Evolutionary conservation across 2,329 filamentous ascomycete genomes (phyloP).

Genomic region (Acrocalymma vagum): DNA sequence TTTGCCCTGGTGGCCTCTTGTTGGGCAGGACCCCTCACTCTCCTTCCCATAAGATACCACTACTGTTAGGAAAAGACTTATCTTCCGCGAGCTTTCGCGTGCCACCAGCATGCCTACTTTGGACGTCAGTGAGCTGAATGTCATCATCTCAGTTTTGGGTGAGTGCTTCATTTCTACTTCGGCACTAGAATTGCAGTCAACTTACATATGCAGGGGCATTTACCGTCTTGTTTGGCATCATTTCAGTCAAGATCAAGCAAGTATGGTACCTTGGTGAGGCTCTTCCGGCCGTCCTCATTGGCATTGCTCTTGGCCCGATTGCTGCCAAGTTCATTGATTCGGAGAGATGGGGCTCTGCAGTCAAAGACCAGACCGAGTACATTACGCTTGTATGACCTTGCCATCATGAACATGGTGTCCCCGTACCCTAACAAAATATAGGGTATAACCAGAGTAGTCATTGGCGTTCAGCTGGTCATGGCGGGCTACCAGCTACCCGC

Average conservation of each 20-base stretch:
- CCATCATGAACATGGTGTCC: background rate
- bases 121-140: slow-evolving; percentile 62
- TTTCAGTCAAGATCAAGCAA: slow-evolving; percentile 61
- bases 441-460: slow-evolving; percentile 64
- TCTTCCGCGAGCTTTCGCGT: no score
- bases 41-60: no score
- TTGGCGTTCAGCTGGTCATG: slow-evolving; percentile 68
- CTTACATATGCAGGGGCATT: slow-evolving; percentile 57
- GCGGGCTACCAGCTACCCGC: slow-evolving; percentile 68
- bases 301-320: slow-evolving; percentile 62
- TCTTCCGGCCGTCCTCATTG: slow-evolving; percentile 59
- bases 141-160: slow-evolving; percentile 59
- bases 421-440: slow-evolving; percentile 11
- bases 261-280: slow-evolving; percentile 63
- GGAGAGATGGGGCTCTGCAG: slow-evolving; percentile 41
- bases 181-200: no score
- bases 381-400: slow-evolving; percentile 48
- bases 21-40: no score
- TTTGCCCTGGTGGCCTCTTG: no score
- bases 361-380: slow-evolving; percentile 38
- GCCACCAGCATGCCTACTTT: slow-evolving; percentile 58
- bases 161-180: no score
- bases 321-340: slow-evolving; percentile 60
- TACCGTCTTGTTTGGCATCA: slow-evolving; percentile 57
- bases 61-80: no score